Conservation (phyloP, 441 rosid genomes). For the Metrosideros polymorpha region DNA sequence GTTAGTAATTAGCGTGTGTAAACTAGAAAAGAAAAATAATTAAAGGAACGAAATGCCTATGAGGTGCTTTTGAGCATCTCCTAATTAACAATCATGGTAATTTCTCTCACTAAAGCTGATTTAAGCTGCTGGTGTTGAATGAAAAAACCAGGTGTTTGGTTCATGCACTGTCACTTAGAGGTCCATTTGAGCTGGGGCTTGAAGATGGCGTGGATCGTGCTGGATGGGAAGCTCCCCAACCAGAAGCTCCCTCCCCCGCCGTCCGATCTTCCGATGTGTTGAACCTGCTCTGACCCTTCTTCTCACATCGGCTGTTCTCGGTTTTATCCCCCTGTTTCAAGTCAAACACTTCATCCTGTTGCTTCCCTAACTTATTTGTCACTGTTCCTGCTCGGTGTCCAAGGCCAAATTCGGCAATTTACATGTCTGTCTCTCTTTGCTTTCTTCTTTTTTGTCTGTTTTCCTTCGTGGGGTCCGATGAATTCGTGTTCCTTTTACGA, state of each 20-base stretch:
- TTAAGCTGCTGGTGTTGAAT: neutral
- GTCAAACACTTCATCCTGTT: neutral
- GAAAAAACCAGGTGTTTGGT: neutral
- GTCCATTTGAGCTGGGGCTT: conserved; percentile 6
- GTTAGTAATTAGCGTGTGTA: no score
- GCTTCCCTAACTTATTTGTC: neutral
- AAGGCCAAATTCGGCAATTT: neutral
- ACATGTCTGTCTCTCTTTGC: neutral
- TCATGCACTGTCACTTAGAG: conserved; percentile 7
- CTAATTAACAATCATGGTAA: no score
- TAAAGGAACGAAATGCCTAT: no score
- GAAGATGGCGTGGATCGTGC: conserved; percentile 4
- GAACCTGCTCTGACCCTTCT: neutral
- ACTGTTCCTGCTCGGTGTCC: neutral
- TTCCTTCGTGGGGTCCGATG: neutral
- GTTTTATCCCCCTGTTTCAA: neutral
- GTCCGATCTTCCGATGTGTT: conserved; percentile 4
- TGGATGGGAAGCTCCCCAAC: conserved; percentile 2
- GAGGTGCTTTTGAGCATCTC: no score
- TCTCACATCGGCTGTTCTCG: neutral
- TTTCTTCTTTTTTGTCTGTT: neutral
- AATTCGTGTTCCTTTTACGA: neutral
- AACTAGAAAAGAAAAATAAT: no score
- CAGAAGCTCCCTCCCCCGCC: conserved; percentile 8
- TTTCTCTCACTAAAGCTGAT: neutral